Conservation (phyloP, 345 rosid species). For the Moricandia arvensis region DNA sequence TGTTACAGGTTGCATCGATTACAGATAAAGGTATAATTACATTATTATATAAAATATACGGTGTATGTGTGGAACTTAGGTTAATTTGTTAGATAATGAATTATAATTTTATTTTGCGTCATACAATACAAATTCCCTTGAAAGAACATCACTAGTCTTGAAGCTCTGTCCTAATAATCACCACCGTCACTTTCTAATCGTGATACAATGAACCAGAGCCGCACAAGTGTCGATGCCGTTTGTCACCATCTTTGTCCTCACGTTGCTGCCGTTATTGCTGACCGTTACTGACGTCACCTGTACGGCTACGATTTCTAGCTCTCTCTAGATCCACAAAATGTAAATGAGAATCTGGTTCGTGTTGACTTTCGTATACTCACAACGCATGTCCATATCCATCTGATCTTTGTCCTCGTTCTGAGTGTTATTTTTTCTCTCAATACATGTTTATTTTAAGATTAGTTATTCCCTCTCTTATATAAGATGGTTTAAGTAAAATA, state of each 20-base stretch:
- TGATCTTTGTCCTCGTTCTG: not conserved
- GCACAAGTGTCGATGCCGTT: conserved; percentile 15
- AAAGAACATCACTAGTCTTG: not conserved
- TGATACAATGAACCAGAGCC: conserved; percentile 23
- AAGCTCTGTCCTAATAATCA: not conserved
- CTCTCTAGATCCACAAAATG: not conserved
- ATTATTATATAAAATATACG: too few relatives aligned
- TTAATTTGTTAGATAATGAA: too few relatives aligned
- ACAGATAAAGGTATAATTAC: too few relatives aligned
- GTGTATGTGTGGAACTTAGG: too few relatives aligned
- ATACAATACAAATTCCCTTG: too few relatives aligned
- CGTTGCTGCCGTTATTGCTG: conserved; percentile 14
- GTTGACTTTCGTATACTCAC: not conserved
- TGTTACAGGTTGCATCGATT: too few relatives aligned
- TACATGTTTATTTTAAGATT: not conserved
- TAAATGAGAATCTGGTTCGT: not conserved
- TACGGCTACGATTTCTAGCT: conserved; percentile 1
- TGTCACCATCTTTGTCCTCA: not conserved
- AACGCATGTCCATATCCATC: too few relatives aligned
- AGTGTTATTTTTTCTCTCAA: not conserved
- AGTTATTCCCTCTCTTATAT: not conserved
- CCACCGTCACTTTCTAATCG: not conserved
- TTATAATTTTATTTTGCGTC: too few relatives aligned
- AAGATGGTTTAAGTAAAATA: too few relatives aligned
- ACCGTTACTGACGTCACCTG: not conserved